Evolutionary conservation across 495 filamentous ascomycete species (phyloP).

Genomic region (Chlorociboria aeruginascens): DNA sequence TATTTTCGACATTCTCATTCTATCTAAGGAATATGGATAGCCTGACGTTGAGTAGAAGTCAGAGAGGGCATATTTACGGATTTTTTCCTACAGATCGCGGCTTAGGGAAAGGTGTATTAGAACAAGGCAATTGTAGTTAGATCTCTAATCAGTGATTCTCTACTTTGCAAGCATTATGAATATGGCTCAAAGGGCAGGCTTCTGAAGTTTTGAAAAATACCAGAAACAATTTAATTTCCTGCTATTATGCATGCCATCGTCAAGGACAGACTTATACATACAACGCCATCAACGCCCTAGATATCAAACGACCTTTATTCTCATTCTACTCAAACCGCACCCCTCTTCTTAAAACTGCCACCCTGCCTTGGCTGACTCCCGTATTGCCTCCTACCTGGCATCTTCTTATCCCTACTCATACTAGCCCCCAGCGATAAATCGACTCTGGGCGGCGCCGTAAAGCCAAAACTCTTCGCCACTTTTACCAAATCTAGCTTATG

Average conservation of each 20-base stretch:
- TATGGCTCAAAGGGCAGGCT: too few species aligned
- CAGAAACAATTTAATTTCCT: not conserved
- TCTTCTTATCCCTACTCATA: constrained; percentile 80
- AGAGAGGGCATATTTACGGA: too few species aligned
- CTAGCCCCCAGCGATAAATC: constrained; percentile 83
- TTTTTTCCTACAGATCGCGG: too few species aligned
- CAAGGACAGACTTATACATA: not conserved
- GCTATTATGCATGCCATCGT: not conserved
- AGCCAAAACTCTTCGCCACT: constrained; percentile 90
- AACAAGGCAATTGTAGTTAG: too few species aligned
- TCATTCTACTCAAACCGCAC: constrained; percentile 2
- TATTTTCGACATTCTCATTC: too few species aligned
- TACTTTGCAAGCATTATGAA: too few species aligned
- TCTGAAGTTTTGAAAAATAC: too few species aligned
- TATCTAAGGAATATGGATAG: too few species aligned
- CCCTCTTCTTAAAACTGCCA: constrained; percentile 21
- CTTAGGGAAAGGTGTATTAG: too few species aligned
- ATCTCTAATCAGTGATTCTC: too few species aligned
- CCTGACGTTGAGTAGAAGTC: too few species aligned
- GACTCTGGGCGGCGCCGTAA: constrained; percentile 75
- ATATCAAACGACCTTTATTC: constrained; percentile 3
- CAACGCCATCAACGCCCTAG: constrained; percentile 14
- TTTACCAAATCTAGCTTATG: constrained; percentile 87
- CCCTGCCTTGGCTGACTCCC: constrained; percentile 46
- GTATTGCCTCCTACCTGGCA: constrained; percentile 63